Evolutionary conservation across 169 alveolate species (phyloP), one percentile per base, ranked within the genome.

Genomic region (Eimeria praecox): DNA sequence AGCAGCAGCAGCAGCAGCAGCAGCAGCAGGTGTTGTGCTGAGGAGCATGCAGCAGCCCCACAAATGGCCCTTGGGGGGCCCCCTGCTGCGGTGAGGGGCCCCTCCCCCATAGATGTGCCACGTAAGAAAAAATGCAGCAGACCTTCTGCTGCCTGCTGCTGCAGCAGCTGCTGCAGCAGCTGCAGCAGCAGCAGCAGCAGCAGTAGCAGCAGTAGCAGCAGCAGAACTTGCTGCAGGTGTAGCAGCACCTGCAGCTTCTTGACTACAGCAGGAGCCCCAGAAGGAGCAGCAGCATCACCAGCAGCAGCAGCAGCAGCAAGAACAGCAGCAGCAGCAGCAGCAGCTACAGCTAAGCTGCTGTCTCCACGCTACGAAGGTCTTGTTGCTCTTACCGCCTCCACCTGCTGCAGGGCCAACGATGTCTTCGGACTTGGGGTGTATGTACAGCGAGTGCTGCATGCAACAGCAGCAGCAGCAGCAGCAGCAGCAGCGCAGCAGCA

Each of bases 391-490:
- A 8, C 12, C 12, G 10, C n/a, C 75, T n/a, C 40, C 75, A 8
- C 44, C 80, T 10, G 2, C 20, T 35, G 44, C 14, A 69, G 8
- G 44, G 44, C 14, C 44, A 33, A n/a, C 24, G 80, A 4, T n/a
- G 80, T 35, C 44, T 35, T 33, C 20, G 1, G 77, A 14, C 22
- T 3, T 30, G 40, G 77, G 38, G 80, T 33, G 44, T 69, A 69
- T 44, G 80, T 35, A 4, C 80, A 69, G 44, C 80, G 22, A 20
- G 80, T 69, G 80, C 80, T 69, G 80, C 80, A 10, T 69, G 80
- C 80, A n/a, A 44, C 80, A n/a, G 80, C 80, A n/a, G 80, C 80
- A n/a, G 80, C 80, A 69, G 80, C 40, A n/a, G 80, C 80, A n/a
- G 80, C 80, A n/a, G 80, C 80, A n/a, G 80, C 80, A 69, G 80